Base-by-base conservation (phyloP, 2,329 filamentous ascomycete genomes). In the Fusarium sp. region DNA sequence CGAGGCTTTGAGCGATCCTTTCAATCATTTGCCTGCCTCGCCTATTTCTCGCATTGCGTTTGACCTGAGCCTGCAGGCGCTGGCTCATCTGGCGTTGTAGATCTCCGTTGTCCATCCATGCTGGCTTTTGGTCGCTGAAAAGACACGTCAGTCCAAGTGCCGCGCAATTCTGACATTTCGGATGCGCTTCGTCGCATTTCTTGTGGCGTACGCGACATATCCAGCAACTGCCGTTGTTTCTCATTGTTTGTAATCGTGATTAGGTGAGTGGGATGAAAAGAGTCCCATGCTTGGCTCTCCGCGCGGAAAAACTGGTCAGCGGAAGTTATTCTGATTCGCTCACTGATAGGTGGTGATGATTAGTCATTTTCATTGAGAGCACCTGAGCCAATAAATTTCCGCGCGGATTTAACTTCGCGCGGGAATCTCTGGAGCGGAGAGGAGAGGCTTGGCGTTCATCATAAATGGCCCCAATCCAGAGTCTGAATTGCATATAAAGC, bases 141-240 rank as follows among this genome's bases (percentile, higher is more conserved):
- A 84, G 72, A 64, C 86, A 88, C 15, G 79, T 78, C 48, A 88
- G 85, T 24, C 81, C 77, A 6, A 88, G 80, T 1, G 78, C 71
- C 5, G 69, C 69, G 72, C 85, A 88, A n/a, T 55, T 55, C 12
- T 23, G 10, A 3, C 65, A 68, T 4, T 2, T 41, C 5, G 65
- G 65, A 5, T 15, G 24, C 3, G 21, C n/a, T 12, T 53, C 63
- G 4, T 56, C 64, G 13, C 66, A 69, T 37, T 69, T 69, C 13
- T 67, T 68, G 23, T 58, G 49, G 33, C 66, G 64, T 11, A 62
- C 29, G 18, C 66, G 56, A 26, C 66, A 69, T 2, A 55, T 65
- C 60, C 64, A 69, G 20, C 66, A 69, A 15, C 58, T 60, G 8
- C 38, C 20, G 11, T 55, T 55, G 2, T n/a, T 47, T 47, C 52